Evolutionary conservation across 78 protist species (phyloP).

Genomic region (Dictyostelium citrinum): DNA sequence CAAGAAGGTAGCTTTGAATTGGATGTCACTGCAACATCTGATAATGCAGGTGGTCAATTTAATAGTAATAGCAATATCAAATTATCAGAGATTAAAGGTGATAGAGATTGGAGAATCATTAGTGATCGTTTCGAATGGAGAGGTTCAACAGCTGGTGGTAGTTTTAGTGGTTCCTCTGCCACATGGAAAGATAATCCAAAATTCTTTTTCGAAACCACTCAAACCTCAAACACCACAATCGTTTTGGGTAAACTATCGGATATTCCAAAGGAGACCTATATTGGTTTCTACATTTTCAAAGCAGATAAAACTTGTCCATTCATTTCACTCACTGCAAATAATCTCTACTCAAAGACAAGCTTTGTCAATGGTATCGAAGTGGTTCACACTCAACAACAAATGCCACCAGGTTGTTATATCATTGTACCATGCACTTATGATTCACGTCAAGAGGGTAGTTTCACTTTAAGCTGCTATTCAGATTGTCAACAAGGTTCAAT

Average conservation of each 20-base stretch:
- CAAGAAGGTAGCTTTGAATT: slow-evolving; percentile 69
- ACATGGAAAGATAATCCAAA: slow-evolving; percentile 80
- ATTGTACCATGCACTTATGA: slow-evolving; percentile 70
- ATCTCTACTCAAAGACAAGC: slow-evolving; percentile 35
- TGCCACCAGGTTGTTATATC: slow-evolving; percentile 43
- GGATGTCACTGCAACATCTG: not conserved
- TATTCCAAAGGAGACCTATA: slow-evolving; percentile 35
- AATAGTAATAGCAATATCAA: not conserved
- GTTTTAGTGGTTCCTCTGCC: slow-evolving; percentile 57
- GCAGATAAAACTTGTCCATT: slow-evolving; percentile 31
- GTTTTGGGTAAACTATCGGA: slow-evolving; percentile 23
- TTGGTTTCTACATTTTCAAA: slow-evolving; percentile 61
- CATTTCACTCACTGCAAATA: slow-evolving; percentile 24
- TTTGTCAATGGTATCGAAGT: slow-evolving; percentile 63
- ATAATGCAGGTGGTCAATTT: not conserved
- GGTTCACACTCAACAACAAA: not conserved
- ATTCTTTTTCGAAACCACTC: slow-evolving; percentile 41
- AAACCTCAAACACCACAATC: not conserved
- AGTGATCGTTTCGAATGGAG: slow-evolving; percentile 34
- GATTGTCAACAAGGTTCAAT: slow-evolving; percentile 9
- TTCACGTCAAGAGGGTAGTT: slow-evolving; percentile 50
- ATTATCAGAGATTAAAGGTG: slow-evolving; percentile 18
- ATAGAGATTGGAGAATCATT: slow-evolving; percentile 29
- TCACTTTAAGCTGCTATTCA: not conserved
- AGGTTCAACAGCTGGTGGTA: slow-evolving; percentile 68